Evolutionary conservation across 805 yeast genomes (phyloP).

Genomic region (Jamesozyma piceae): DNA sequence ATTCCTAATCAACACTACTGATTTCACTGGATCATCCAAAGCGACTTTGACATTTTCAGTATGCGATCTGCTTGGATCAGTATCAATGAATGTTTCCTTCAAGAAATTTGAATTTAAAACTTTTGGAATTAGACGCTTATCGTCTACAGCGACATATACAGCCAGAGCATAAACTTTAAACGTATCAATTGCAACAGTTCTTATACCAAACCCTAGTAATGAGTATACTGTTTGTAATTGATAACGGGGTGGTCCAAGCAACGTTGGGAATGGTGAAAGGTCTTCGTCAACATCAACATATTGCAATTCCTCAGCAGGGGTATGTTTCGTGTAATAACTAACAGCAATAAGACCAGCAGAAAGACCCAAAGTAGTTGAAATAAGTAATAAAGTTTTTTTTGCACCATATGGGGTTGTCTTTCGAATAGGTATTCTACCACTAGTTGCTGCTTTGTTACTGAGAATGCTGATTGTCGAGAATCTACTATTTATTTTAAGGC

Average conservation of each 20-base stretch:
- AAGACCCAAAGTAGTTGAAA: not conserved
- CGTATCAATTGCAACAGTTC: conserved; percentile 72
- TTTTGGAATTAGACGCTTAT: conserved; percentile 34
- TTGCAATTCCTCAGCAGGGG: not conserved
- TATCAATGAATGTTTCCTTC: conserved; percentile 31
- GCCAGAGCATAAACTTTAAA: conserved; percentile 87
- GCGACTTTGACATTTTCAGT: conserved; percentile 35
- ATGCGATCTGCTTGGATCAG: conserved; percentile 28
- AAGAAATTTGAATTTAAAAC: conserved; percentile 38
- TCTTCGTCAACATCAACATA: conserved; percentile 40
- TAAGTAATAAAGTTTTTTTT: not conserved
- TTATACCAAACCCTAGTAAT: conserved; percentile 69
- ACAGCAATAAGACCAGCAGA: not conserved
- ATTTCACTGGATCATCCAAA: conserved; percentile 42
- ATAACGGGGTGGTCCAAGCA: conserved; percentile 17
- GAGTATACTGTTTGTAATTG: conserved; percentile 35
- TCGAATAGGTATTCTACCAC: not conserved
- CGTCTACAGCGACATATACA: conserved; percentile 60
- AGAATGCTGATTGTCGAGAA: not conserved
- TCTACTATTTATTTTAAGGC: not conserved
- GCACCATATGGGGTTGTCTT: not conserved
- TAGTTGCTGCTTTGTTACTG: not conserved
- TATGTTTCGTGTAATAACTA: not conserved
- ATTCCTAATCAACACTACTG: conserved; percentile 45
- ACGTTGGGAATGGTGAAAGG: conserved; percentile 41